Evolutionary conservation across 2,329 filamentous ascomycete genomes (phyloP).

Genomic region (Calonectria pseudoturangicola): DNA sequence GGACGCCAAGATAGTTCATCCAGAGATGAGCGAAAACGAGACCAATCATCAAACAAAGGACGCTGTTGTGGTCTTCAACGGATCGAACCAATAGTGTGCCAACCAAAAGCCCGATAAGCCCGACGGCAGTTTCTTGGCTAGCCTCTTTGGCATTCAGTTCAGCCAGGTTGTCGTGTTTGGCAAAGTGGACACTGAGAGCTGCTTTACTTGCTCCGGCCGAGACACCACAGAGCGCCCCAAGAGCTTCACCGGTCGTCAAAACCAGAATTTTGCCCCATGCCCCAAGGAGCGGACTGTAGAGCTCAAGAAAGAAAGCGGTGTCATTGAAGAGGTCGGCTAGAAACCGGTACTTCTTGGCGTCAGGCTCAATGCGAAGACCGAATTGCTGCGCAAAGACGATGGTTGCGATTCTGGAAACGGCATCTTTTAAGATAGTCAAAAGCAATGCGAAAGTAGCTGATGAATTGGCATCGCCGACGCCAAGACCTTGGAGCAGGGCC

Average conservation of each 20-base stretch:
- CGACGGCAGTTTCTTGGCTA: constrained; percentile 95
- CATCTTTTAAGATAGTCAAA: constrained; percentile 88
- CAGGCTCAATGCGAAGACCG: constrained; percentile 88
- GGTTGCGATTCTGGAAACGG: constrained; percentile 86
- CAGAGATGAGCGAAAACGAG: constrained; percentile 86
- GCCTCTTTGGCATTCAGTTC: constrained; percentile 97
- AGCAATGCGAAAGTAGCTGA: constrained; percentile 88
- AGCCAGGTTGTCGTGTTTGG: constrained; percentile 88
- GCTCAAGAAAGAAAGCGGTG: constrained; percentile 88
- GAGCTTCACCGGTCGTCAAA: constrained; percentile 69
- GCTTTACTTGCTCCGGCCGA: constrained; percentile 94
- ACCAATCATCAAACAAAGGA: constrained; percentile 82
- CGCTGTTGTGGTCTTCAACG: constrained; percentile 81
- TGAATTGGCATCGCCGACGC: constrained; percentile 86
- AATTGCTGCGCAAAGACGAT: constrained; percentile 90
- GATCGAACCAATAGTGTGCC: constrained; percentile 88
- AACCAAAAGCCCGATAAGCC: constrained; percentile 88
- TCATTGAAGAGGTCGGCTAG: constrained; percentile 94
- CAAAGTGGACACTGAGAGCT: constrained; percentile 93
- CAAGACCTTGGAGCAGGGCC: constrained; percentile 86
- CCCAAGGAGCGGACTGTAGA: constrained; percentile 84
- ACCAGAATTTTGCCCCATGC: constrained; percentile 68
- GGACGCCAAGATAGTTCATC: constrained; percentile 91
- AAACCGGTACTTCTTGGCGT: constrained; percentile 92
- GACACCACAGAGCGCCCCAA: constrained; percentile 86